A percentile compares a stretch with the other conserved stretches of the same genome.
Evolutionary conservation across 805 yeast genomes (phyloP).

Genomic region (Starmera caribaea): DNA sequence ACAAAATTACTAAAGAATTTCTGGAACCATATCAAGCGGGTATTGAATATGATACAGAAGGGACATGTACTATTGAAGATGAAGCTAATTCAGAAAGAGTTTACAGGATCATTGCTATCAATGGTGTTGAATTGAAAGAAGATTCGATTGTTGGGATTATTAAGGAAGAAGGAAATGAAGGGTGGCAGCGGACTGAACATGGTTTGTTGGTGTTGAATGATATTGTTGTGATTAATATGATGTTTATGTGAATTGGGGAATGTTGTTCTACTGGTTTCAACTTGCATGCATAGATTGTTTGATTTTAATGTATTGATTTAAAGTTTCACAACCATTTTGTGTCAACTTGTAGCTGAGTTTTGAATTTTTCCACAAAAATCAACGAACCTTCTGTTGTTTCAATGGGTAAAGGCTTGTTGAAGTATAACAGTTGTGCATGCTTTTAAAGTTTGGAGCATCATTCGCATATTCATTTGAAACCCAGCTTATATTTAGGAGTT

Average conservation of each 20-base stretch:
- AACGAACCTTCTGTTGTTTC: too few species aligned
- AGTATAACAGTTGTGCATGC: too few species aligned
- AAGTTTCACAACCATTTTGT: too few species aligned
- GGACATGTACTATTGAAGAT: conserved; percentile 7
- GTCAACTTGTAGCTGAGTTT: too few species aligned
- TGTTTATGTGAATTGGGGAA: not conserved
- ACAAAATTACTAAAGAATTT: conserved; percentile 18
- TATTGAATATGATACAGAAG: conserved; percentile 3
- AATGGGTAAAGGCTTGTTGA: too few species aligned
- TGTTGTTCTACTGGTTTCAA: not conserved
- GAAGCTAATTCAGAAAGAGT: conserved; percentile 7
- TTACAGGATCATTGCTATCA: conserved; percentile 11
- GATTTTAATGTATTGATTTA: too few species aligned
- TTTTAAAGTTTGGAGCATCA: too few species aligned
- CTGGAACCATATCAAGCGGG: conserved; percentile 2
- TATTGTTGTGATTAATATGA: conserved; percentile 8
- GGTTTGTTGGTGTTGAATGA: conserved; percentile 2
- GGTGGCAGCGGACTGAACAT: not conserved
- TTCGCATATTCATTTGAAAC: not conserved
- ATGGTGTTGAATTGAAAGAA: conserved; percentile 11
- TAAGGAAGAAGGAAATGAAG: not conserved
- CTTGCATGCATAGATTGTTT: not conserved
- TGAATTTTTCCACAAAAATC: too few species aligned
- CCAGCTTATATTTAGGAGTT: not conserved
- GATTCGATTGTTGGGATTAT: conserved; percentile 1